phyloP scores from a whole-genome alignment of 768 basidiomycete genomes.

The Coprinopsis cinerea region DNA sequence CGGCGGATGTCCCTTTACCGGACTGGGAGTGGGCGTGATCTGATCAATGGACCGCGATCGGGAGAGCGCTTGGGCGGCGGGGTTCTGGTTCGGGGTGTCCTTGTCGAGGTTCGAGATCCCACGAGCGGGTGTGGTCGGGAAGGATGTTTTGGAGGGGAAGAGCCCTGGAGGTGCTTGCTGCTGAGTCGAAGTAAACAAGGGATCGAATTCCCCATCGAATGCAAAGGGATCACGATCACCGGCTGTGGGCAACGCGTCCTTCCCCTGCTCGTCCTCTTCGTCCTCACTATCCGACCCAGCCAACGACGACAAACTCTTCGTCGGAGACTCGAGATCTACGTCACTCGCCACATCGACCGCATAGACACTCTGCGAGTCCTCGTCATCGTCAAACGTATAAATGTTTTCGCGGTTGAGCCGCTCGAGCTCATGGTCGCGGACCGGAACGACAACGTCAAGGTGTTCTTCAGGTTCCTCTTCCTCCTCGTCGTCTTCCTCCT shows the following conservation, averaged over 20 bases:
- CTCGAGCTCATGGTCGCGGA: slow-evolving; percentile 22
- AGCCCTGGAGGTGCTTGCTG: background rate
- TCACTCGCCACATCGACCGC: slow-evolving; percentile 6
- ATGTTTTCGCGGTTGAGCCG: background rate
- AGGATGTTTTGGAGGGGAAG: slow-evolving; percentile 21
- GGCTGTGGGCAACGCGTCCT: background rate
- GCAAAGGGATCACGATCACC: slow-evolving; percentile 2
- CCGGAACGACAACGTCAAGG: slow-evolving; percentile 22
- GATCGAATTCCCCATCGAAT: background rate
- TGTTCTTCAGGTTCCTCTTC: background rate
- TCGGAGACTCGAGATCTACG: slow-evolving; percentile 20
- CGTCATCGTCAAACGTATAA: slow-evolving; percentile 8
- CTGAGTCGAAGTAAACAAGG: background rate
- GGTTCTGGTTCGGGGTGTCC: background rate
- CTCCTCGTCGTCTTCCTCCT: background rate
- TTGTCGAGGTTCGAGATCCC: background rate
- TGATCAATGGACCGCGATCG: background rate
- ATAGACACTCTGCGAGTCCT: slow-evolving; percentile 3
- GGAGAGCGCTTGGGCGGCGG: background rate
- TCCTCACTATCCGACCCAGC: slow-evolving; percentile 23
- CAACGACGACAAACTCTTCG: slow-evolving; percentile 26
- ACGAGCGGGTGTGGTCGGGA: slow-evolving; percentile 15
- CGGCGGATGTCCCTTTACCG: background rate
- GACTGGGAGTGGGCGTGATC: background rate
- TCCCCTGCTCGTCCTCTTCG: slow-evolving; percentile 9